Base-by-base conservation (phyloP, 192 early-diverging fungal genomes). In the Funneliformis mosseae region DNA sequence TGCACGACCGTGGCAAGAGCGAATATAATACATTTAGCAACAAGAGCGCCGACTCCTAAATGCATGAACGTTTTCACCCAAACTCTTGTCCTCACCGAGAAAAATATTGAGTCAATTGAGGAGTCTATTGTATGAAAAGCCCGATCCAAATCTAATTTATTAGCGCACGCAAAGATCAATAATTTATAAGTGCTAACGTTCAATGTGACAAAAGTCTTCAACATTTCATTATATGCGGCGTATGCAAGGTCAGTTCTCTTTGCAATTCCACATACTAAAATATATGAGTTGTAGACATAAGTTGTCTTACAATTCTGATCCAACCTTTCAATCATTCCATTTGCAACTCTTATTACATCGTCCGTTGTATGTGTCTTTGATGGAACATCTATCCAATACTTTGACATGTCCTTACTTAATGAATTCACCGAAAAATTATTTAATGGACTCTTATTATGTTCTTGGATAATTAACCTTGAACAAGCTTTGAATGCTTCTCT, bases 341-440 rank as follows among this genome's bases (percentile, higher is more conserved):
- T 16, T 5, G 68, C 38, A 70, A 70, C 21, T 70, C n/a, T 42
- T 21, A 70, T n/a, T 21, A 70, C 39, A 43, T 70, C 68, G 16
- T 70, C 68, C 33, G 41, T n/a, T 42, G 68, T 70, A 70, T 70
- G 21, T 41, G 41, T n/a, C 0, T 69, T 21, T 69, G 33, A 14
- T 70, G 68, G 68, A n/a, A 43, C 10, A 16, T 70, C 68, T 43
- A 70, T 42, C 68, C 68, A 70, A 70, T 70, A 70, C 21, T 70
- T 70, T 70, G 28, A 42, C 21, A 70, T 43, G n/a, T 70, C 68
- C n/a, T 70, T 3, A 70, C n/a, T 70, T 43, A 70, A 21, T n/a
- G 18, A 43, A 45, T 42, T 70, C 10, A 42, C 1, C 1, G n/a
- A 43, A 70, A 43, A 43, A 8, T 70, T 33, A 70, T 70, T 70